Evolutionary conservation across 805 yeast species (phyloP).

Genomic region (Saccharomycopsis selenospora): DNA sequence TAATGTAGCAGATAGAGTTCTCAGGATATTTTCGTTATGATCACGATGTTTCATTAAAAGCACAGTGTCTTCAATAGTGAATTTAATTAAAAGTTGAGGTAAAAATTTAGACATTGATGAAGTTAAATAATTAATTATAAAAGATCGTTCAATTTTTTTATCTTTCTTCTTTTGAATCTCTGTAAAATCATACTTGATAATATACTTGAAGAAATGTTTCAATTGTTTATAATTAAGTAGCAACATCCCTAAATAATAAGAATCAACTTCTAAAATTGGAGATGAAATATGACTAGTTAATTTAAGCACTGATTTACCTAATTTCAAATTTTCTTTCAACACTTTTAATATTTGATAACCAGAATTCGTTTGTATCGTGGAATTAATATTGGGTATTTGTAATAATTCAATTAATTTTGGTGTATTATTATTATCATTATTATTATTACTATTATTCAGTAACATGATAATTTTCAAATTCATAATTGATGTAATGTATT

Average conservation of each 20-base stretch:
- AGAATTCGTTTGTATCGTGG: constrained; percentile 35
- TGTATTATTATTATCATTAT: constrained; percentile 21
- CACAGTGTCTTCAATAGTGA: constrained; percentile 35
- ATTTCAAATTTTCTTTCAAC: constrained; percentile 5
- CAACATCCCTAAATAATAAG: constrained; percentile 33
- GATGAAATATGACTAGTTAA: constrained; percentile 37
- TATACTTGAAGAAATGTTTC: constrained; percentile 25
- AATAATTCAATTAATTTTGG: constrained; percentile 23
- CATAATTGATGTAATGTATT: constrained; percentile 32
- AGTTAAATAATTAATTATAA: constrained; percentile 16
- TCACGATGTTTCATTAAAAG: constrained; percentile 29
- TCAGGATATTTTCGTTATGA: constrained; percentile 27
- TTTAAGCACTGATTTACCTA: constrained; percentile 27
- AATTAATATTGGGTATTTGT: constrained; percentile 33
- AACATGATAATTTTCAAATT: constrained; percentile 29
- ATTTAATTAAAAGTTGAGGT: constrained; percentile 31
- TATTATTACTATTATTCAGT: constrained; percentile 25
- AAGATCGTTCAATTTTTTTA: constrained; percentile 13
- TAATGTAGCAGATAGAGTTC: constrained; percentile 24
- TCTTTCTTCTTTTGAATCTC: constrained; percentile 21
- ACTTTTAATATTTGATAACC: constrained; percentile 31
- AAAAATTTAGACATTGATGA: constrained; percentile 25
- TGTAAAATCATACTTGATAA: constrained; percentile 25
- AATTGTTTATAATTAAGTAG: constrained; percentile 19
- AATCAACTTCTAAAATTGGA: constrained; percentile 38